Percentiles rank a stretch among this genome's conserved stretches.
phyloP scores from a whole-genome alignment of 768 basidiomycete species.

The Hypholoma sublateritium region DNA sequence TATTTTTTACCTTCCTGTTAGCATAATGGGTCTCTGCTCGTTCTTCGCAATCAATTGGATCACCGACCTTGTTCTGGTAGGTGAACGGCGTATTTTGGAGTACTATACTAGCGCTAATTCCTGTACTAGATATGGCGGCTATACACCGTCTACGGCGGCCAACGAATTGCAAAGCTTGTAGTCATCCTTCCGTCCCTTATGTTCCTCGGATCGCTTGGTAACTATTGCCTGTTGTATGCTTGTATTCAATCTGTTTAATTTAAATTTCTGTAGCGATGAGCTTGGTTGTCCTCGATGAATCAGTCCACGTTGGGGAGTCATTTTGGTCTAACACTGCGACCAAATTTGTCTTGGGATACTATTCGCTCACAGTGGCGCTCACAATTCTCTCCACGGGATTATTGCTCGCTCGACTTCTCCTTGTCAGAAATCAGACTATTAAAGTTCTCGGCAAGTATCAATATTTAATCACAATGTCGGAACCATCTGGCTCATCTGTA shows the following conservation, averaged over 20 bases:
- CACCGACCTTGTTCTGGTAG: conserved; percentile 18
- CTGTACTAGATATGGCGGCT: conserved; percentile 11
- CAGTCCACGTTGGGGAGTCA: not conserved
- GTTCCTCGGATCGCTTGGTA: conserved; percentile 5
- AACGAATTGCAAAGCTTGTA: not conserved
- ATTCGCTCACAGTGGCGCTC: not conserved
- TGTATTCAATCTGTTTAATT: not conserved
- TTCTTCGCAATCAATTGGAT: conserved; percentile 19
- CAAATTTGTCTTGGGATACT: not conserved
- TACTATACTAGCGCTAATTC: not conserved
- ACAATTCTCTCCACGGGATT: not conserved
- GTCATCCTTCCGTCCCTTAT: not conserved
- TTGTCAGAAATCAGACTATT: not conserved
- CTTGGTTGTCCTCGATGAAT: not conserved
- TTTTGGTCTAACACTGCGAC: not conserved
- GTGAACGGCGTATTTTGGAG: too few species aligned
- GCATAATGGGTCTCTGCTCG: conserved; percentile 10
- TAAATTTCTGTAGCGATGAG: not conserved
- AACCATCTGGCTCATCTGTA: not conserved
- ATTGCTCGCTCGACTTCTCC: not conserved
- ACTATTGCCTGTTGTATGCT: not conserved
- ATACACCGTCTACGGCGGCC: conserved; percentile 2
- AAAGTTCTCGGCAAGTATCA: not conserved
- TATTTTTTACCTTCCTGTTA: conserved; percentile 9
- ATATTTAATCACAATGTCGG: not conserved